These are phyloP conservation scores for Mycena vitilis DNA, from an alignment of 768 basidiomycete species.

Conservation along the genomic window DNA sequence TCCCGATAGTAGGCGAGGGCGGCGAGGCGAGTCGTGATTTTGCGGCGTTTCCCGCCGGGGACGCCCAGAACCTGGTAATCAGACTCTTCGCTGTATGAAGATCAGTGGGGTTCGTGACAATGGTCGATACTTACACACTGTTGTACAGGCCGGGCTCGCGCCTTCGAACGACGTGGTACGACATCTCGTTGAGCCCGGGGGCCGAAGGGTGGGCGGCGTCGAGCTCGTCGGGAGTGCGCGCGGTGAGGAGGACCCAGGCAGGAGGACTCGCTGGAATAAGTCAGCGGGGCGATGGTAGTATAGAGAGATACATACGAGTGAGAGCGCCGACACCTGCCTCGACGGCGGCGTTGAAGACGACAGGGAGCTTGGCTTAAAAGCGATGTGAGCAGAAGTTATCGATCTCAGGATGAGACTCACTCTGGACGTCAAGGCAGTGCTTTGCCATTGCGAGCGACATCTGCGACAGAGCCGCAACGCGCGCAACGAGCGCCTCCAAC, in stretches of 20 bases:
- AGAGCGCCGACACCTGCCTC: not conserved
- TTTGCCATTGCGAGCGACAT: slow-evolving; percentile 10
- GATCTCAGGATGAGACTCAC: not conserved
- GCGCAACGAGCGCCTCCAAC: slow-evolving; percentile 4
- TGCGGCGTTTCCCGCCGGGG: not conserved
- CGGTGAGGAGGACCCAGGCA: not conserved
- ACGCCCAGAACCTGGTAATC: slow-evolving; percentile 3
- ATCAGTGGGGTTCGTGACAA: not conserved
- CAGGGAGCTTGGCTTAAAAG: not conserved
- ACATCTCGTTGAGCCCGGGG: not conserved
- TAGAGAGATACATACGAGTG: not conserved
- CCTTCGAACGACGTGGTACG: not conserved
- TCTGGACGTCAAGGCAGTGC: slow-evolving; percentile 11
- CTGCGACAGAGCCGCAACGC: slow-evolving; percentile 1
- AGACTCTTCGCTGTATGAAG: not conserved
- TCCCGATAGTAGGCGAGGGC: not conserved
- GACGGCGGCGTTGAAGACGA: not conserved
- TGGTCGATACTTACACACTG: not conserved
- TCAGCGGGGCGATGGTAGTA: not conserved
- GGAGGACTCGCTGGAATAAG: not conserved
- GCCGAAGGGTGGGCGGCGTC: not conserved
- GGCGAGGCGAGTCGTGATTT: not conserved
- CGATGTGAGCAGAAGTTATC: not conserved
- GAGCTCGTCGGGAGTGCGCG: not conserved
- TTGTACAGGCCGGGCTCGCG: slow-evolving; percentile 3